Evolutionary conservation across 192 early-diverging fungal species (phyloP), one percentile per base, ranked within the genome.

Genomic region (Coemansia sp.): DNA sequence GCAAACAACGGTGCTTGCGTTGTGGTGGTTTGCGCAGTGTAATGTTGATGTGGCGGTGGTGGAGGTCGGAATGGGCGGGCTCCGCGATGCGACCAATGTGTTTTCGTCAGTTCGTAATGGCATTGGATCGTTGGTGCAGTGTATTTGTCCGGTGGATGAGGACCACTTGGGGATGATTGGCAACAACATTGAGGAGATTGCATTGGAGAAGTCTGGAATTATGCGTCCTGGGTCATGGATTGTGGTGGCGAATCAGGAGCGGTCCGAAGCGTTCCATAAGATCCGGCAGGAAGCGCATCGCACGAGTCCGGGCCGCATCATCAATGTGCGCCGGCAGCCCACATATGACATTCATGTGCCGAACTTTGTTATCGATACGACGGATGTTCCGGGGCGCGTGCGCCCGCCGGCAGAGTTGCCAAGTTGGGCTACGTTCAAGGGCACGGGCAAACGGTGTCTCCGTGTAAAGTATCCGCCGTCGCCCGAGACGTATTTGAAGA

Each of bases 1-100:
- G 79, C 64, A 86, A 41, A 65, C 88, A 37, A 87, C 89, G 0
- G 87, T 82, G 0, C 63, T 81, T 7, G 84, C 88, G 0, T 69
- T 91, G 27, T 84, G 75, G 58, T 84, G 83, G 78, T 88, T 89
- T 67, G 70, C 72, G 6, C 64, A 84, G 57, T 51, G 73, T 47
- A 50, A 70, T 14, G 84, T 93, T 4, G 91, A 94, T 47, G 67
- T 90, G 17, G 89, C 88, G 2, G 85, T 95, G 4, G 69, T 95
- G 12, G 93, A 95, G 66, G 92, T 92, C n/a, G 92, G 93, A 0
- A 54, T 93, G 67, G 92, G 92, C 24, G 93, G 91, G 12, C 38
- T 70, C 39, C 65, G 88, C 29, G 93, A 95, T 56, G 93, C 93
- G 0, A 95, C 93, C 1, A 95, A 93, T 66, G 88, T 94, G 1